Evolutionary conservation across 805 yeast genomes (phyloP).

Genomic region (Kodamaea laetipori): DNA sequence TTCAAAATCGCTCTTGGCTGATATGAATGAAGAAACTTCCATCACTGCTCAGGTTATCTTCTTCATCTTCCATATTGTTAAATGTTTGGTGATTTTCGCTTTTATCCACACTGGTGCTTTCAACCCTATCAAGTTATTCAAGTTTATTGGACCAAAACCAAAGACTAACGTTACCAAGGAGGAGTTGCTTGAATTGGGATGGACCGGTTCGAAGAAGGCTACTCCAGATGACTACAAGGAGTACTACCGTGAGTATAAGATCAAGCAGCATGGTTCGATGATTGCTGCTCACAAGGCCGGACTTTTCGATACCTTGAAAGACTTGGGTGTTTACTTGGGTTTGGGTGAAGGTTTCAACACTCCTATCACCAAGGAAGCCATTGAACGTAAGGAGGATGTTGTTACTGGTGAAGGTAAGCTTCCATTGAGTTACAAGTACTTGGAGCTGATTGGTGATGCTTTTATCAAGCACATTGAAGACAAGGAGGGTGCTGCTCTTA

Average conservation of each 20-base stretch:
- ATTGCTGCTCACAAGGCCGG: conserved; percentile 78
- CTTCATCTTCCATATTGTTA: conserved; percentile 70
- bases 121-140: conserved; percentile 60
- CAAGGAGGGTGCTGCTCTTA: conserved; percentile 43
- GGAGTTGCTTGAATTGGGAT: conserved; percentile 68
- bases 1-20: conserved; percentile 52
- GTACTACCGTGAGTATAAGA: conserved; percentile 61
- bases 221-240: conserved; percentile 70
- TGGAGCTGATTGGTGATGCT: conserved; percentile 50
- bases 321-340: conserved; percentile 64
- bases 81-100: conserved; percentile 56
- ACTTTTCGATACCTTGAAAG: conserved; percentile 55
- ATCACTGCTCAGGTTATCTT: conserved; percentile 61
- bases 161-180: conserved; percentile 48
- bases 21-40: conserved; percentile 43
- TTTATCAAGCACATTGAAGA: conserved; percentile 43
- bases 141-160: conserved; percentile 33
- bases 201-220: conserved; percentile 91
- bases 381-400: conserved; percentile 22
- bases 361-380: conserved; percentile 41
- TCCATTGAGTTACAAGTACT: conserved; percentile 56
- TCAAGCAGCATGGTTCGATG: conserved; percentile 71
- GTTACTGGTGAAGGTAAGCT: conserved; percentile 45
- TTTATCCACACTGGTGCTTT: conserved; percentile 68
- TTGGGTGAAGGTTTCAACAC: conserved; percentile 84